Evolutionary conservation across 495 filamentous ascomycete species (phyloP).

Genomic region (Aspergillus nanangensis): DNA sequence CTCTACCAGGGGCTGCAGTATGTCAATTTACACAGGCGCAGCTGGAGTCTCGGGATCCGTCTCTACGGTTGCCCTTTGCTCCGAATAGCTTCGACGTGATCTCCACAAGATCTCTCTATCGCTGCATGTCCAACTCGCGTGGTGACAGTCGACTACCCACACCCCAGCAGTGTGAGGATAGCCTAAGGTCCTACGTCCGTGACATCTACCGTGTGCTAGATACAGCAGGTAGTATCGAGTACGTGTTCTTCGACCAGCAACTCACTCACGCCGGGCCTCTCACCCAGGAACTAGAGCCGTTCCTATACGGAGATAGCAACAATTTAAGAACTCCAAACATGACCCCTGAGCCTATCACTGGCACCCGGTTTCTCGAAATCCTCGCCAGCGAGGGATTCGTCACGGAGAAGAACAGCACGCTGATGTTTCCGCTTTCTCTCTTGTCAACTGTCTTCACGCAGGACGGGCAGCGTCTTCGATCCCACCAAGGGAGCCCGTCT

Average conservation of each 20-base stretch:
- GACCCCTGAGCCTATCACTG: background rate
- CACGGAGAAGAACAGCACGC: constrained; percentile 1
- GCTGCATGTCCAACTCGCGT: background rate
- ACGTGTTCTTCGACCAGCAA: background rate
- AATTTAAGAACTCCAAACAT: background rate
- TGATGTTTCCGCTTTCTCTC: background rate
- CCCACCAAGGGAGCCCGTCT: background rate
- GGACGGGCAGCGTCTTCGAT: constrained; percentile 1
- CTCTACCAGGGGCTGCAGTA: background rate
- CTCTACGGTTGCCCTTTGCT: background rate
- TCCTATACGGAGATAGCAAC: background rate
- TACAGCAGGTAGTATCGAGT: background rate
- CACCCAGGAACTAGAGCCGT: background rate
- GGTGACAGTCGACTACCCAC: background rate
- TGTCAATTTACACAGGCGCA: constrained; percentile 1
- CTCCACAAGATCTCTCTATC: constrained; percentile 1
- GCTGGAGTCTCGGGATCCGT: background rate
- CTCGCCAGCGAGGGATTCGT: background rate
- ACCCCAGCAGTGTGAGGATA: no score
- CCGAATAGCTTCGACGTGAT: constrained; percentile 3
- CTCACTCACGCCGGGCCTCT: background rate
- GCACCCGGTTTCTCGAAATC: constrained; percentile 1
- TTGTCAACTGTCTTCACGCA: background rate
- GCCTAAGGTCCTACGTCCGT: background rate
- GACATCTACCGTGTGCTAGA: background rate